Conservation (phyloP, 2,329 filamentous ascomycete genomes). For the Botrytis squamosa region DNA sequence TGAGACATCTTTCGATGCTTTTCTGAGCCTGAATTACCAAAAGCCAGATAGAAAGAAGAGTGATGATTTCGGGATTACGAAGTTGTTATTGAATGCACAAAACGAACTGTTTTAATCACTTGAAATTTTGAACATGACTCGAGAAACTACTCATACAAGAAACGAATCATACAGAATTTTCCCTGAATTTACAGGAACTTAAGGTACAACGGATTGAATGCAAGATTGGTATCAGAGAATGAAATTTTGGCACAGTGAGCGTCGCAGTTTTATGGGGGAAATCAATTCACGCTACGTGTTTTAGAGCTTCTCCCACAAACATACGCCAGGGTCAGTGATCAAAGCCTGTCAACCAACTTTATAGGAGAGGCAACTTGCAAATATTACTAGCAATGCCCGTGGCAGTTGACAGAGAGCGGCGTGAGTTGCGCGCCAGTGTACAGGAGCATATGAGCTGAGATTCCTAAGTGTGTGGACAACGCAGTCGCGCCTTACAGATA, state of each 20-base stretch:
- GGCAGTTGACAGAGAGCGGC: neutral
- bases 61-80: constrained; percentile 61
- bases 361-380: neutral
- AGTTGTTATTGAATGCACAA: constrained; percentile 62
- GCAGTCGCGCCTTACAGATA: constrained; percentile 28
- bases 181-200: constrained; percentile 41
- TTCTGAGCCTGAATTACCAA: neutral
- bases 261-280: constrained; percentile 56
- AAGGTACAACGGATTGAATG: neutral
- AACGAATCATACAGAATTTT: constrained; percentile 56
- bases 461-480: neutral
- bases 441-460: neutral
- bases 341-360: neutral
- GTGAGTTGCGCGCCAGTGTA: neutral
- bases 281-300: constrained; percentile 40
- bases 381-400: neutral
- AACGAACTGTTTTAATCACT: constrained; percentile 54
- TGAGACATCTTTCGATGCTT: neutral
- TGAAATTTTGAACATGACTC: constrained; percentile 52
- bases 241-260: neutral
- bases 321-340: neutral
- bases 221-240: neutral
- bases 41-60: constrained; percentile 56
- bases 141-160: constrained; percentile 61
- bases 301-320: constrained; percentile 38